Evolutionary conservation across 257 asterid species (phyloP), one percentile per base, ranked within the genome.

Genomic region (Penstemon barbatus): DNA sequence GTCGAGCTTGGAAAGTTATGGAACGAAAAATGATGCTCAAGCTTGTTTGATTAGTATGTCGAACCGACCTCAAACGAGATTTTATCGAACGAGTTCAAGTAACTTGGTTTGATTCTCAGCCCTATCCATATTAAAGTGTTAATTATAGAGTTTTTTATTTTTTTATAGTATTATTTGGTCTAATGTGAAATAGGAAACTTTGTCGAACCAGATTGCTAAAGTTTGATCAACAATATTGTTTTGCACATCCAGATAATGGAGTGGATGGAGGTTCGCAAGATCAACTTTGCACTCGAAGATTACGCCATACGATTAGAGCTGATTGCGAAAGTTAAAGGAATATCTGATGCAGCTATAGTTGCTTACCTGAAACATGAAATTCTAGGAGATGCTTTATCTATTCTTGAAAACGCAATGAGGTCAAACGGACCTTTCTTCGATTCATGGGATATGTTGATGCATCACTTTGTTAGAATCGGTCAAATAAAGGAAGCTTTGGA

Each of bases 211-310:
- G 33, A 25, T 25, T 25, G 33, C 33, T 25, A 25, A 25, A 25
- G 33, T 25, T 25, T 1, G 2, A 25, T 46, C n/a, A 46, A 46
- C 0, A 25, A 25, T 42, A 50, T 45, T 63, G 33, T 75, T 70
- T 65, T 54, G 11, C n/a, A 46, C 59, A 33, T 74, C 75, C 78
- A 90, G 97, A 83, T 88, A 74, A 82, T 85, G 84, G 95, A 86
- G 65, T 91, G 97, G 97, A 91, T 86, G 95, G 86, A 78, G 74
- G 58, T 43, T 58, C 84, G 89, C 74, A 80, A 79, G 73, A 71
- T 80, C 53, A 79, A 84, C 82, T 78, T 83, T 37, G 62, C 71
- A n/a, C 59, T 19, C 54, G 54, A 33, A 12, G 90, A 90, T 71
- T 63, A 75, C 55, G 86, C 95, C 10, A 55, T 76, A 46, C 86